Evolutionary conservation across 176 grass and related monocot genomes (phyloP).

Genomic region (Hyparrhenia diplandra): DNA sequence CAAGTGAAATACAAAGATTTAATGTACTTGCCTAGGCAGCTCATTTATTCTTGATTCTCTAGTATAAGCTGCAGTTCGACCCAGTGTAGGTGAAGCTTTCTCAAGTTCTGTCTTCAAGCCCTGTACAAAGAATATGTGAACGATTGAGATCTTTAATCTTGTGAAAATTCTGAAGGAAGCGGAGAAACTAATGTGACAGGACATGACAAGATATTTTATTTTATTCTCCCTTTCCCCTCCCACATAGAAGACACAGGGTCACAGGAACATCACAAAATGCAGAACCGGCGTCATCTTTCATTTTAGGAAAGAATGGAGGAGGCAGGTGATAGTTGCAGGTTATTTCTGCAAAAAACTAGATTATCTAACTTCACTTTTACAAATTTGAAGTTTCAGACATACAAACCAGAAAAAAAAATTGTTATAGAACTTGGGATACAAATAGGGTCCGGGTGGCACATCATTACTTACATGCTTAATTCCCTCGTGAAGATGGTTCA

Average conservation of each 20-base stretch:
- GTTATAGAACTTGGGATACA: not conserved
- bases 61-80: constrained; percentile 70
- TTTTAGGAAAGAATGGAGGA: not conserved
- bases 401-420: not conserved
- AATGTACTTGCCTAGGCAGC: constrained; percentile 64
- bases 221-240: not conserved
- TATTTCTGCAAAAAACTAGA: not conserved
- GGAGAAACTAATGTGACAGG: constrained; percentile 26
- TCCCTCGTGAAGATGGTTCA: constrained; percentile 98
- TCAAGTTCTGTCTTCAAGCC: constrained; percentile 93
- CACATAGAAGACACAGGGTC: not conserved
- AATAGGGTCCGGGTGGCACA: not conserved
- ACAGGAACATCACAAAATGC: not conserved
- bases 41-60: constrained; percentile 81
- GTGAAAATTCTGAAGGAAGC: not conserved
- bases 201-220: not conserved
- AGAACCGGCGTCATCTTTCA: not conserved
- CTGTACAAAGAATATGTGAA: constrained; percentile 44
- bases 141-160: not conserved
- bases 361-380: not conserved
- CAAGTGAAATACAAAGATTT: not conserved
- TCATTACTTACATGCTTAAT: constrained; percentile 72
- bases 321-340: not conserved
- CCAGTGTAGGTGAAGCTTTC: constrained; percentile 80
- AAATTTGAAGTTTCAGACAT: not conserved